Evolutionary conservation across 371 early-diverging fungal species (phyloP).

Genomic region (Chytridium lagenaria): DNA sequence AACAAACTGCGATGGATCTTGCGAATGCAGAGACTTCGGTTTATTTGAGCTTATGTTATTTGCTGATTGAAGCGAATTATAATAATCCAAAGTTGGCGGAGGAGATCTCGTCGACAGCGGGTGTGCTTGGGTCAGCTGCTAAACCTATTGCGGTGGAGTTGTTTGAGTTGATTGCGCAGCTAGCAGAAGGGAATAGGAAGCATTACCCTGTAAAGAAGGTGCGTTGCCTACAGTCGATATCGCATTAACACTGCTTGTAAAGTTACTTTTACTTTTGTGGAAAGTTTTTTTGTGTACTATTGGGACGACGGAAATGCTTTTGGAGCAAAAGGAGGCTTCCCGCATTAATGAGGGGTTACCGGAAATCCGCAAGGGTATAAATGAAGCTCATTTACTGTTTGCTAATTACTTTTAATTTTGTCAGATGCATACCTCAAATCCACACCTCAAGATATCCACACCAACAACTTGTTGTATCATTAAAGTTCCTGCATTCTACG

Average conservation of each 20-base stretch:
- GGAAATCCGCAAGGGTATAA: constrained; percentile 23
- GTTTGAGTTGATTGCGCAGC: constrained; percentile 67
- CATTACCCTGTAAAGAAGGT: constrained; percentile 85
- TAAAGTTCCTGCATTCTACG: constrained; percentile 71
- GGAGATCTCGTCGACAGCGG: constrained; percentile 40
- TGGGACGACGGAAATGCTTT: constrained; percentile 61
- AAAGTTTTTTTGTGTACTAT: constrained; percentile 69
- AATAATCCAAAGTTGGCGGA: constrained; percentile 46
- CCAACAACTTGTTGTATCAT: constrained; percentile 62
- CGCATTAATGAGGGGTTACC: constrained; percentile 58
- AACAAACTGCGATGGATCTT: constrained; percentile 49
- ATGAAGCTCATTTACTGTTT: constrained; percentile 22
- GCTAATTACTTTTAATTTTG: neutral
- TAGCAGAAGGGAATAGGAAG: constrained; percentile 74
- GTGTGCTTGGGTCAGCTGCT: constrained; percentile 17
- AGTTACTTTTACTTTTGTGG: constrained; percentile 73
- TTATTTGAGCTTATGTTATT: constrained; percentile 64
- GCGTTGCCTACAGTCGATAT: too few species aligned
- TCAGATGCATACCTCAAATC: constrained; percentile 60
- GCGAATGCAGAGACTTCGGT: constrained; percentile 66
- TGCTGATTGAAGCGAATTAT: constrained; percentile 60
- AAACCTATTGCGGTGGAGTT: constrained; percentile 63
- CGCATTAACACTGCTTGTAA: too few species aligned
- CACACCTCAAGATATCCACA: constrained; percentile 69
- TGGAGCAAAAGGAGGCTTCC: constrained; percentile 55